Percentiles rank a stretch among this genome's conserved stretches.
These are phyloP conservation scores for Fusarium proliferatum DNA, from an alignment of 2,329 filamentous ascomycete genomes.

Conservation along the genomic window DNA sequence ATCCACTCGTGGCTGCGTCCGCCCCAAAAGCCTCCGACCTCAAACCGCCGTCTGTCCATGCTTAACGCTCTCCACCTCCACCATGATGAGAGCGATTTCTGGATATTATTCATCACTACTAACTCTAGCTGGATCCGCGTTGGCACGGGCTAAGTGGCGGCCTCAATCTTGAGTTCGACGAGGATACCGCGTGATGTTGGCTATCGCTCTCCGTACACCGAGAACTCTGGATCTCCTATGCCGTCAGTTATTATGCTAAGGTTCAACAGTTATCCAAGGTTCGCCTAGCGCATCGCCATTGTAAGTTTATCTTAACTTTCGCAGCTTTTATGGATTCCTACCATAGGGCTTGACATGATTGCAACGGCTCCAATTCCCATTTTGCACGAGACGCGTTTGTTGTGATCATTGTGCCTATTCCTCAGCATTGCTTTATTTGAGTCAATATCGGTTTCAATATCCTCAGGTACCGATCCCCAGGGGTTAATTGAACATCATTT, in stretches of 20 bases:
- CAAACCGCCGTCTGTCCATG: conserved; percentile 44
- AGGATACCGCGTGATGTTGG: conserved; percentile 35
- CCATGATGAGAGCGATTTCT: conserved; percentile 30
- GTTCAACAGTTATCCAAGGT: background rate
- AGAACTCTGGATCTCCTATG: conserved; percentile 21
- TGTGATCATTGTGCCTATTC: background rate
- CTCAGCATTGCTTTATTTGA: background rate
- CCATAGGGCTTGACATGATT: background rate
- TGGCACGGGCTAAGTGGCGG: conserved; percentile 40
- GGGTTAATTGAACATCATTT: conserved; percentile 13
- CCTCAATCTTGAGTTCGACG: conserved; percentile 45
- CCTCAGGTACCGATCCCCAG: background rate
- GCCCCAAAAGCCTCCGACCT: conserved; percentile 45
- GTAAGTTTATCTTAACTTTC: background rate
- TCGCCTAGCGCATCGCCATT: background rate
- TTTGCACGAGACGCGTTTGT: background rate
- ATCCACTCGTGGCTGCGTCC: conserved; percentile 44
- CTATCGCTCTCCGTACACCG: background rate
- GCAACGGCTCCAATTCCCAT: background rate
- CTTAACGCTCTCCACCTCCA: conserved; percentile 42
- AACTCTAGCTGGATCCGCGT: conserved; percentile 37
- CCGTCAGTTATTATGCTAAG: conserved; percentile 39
- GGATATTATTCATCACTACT: conserved; percentile 28
- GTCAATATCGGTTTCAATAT: background rate
- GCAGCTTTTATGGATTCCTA: background rate